Conservation (phyloP, 2,329 filamentous ascomycete species). For the Curvularia sp. region DNA sequence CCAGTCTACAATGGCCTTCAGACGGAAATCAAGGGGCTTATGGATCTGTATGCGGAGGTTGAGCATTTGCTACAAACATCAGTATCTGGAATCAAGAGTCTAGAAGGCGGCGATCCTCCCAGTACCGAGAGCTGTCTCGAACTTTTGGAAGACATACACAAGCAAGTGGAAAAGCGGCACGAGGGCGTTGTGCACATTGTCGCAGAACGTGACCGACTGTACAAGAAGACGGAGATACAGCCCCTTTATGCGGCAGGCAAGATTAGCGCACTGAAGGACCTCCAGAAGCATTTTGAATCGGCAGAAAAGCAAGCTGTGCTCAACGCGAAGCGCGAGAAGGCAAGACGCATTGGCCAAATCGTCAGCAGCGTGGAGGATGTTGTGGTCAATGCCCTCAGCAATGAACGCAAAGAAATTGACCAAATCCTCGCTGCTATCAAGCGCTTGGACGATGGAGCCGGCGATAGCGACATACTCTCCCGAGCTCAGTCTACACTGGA, state of each 20-base stretch:
- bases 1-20: constrained; percentile 59
- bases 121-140: constrained; percentile 42
- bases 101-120: constrained; percentile 26
- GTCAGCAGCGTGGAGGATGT: constrained; percentile 61
- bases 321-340: constrained; percentile 58
- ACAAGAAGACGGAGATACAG: constrained; percentile 62
- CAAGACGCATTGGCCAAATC: constrained; percentile 58
- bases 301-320: constrained; percentile 61
- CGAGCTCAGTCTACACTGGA: constrained; percentile 39
- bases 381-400: constrained; percentile 59
- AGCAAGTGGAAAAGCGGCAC: constrained; percentile 59
- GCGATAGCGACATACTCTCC: constrained; percentile 28
- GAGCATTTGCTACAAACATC: constrained; percentile 37
- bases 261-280: constrained; percentile 58
- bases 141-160: constrained; percentile 53
- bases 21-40: constrained; percentile 59
- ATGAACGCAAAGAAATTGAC: constrained; percentile 61
- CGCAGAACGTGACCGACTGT: constrained; percentile 61
- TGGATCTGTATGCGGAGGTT: constrained; percentile 54
- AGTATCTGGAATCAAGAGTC: constrained; percentile 33
- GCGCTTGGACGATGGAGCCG: constrained; percentile 47
- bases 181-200: constrained; percentile 59
- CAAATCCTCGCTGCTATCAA: constrained; percentile 55
- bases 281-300: constrained; percentile 55
- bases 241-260: constrained; percentile 62